These are phyloP conservation scores for Theobroma cacao DNA, from an alignment of 345 rosid species.

Conservation along the genomic window DNA sequence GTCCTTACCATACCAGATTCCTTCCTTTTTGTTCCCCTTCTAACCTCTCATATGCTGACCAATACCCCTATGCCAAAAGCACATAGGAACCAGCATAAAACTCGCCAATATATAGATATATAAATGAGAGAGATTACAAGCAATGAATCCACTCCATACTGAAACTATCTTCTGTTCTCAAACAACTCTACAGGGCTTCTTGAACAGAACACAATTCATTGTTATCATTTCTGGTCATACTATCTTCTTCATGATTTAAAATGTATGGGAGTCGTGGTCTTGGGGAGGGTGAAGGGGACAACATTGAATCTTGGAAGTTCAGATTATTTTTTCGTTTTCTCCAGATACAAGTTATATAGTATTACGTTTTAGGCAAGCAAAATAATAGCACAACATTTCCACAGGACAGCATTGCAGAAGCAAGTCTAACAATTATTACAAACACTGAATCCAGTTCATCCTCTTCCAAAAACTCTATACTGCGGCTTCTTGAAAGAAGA, in stretches of 20 bases:
- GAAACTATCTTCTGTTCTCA: no score
- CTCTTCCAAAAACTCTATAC: background rate
- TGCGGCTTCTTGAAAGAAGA: background rate
- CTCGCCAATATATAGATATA: background rate
- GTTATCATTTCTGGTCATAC: background rate
- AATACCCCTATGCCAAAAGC: background rate
- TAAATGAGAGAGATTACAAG: background rate
- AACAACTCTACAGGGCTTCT: background rate
- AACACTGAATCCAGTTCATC: background rate
- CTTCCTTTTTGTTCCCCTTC: background rate
- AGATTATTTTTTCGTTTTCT: background rate
- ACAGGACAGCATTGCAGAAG: background rate
- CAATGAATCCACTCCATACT: background rate
- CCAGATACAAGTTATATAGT: background rate
- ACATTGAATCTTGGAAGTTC: background rate
- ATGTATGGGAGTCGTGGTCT: background rate
- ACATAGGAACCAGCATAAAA: background rate
- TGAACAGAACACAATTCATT: background rate
- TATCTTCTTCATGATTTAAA: background rate
- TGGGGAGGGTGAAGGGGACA: background rate
- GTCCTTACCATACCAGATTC: background rate
- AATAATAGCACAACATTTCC: background rate
- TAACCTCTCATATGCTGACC: background rate
- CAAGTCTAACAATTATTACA: background rate
- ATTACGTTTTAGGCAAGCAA: background rate